Percentiles rank a stretch among this genome's conserved stretches.
phyloP scores from a whole-genome alignment of 768 basidiomycete genomes.

The Mycena albidolilacea region DNA sequence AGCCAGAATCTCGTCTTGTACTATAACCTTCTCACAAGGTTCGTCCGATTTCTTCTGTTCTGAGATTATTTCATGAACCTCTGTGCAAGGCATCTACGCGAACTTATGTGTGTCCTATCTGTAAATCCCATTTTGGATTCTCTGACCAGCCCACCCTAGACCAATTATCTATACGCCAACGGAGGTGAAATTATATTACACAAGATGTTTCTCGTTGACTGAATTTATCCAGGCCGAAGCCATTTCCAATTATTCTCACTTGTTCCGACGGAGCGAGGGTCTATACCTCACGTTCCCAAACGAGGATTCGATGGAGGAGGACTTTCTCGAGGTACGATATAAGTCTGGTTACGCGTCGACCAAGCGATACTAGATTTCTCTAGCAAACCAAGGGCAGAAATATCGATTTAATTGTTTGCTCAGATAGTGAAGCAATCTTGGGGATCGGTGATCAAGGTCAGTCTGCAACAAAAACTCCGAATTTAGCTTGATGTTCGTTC shows the following conservation, averaged over 20 bases:
- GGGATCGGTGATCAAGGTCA: slow-evolving; percentile 71
- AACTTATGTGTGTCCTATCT: slow-evolving; percentile 59
- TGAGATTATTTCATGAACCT: background rate
- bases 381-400: slow-evolving; percentile 68
- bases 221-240: slow-evolving; percentile 75
- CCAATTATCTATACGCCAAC: slow-evolving; percentile 89
- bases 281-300: slow-evolving; percentile 77
- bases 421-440: slow-evolving; percentile 89
- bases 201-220: background rate
- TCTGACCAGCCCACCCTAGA: slow-evolving; percentile 2
- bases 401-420: slow-evolving; percentile 86
- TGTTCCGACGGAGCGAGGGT: slow-evolving; percentile 86
- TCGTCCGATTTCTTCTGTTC: background rate
- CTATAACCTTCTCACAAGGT: slow-evolving; percentile 70
- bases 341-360: background rate
- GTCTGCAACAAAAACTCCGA: background rate
- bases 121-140: background rate
- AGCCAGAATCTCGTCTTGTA: slow-evolving; percentile 89
- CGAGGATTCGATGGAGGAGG: slow-evolving; percentile 80
- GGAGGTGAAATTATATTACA: slow-evolving; percentile 60
- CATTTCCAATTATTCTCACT: slow-evolving; percentile 86
- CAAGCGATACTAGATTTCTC: background rate
- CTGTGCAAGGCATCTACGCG: slow-evolving; percentile 62
- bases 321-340: slow-evolving; percentile 67
- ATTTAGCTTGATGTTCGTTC: background rate